A percentile compares a stretch with the other conserved stretches of the same genome.
Evolutionary conservation across 305 asterid species (phyloP).

Genomic region (Fraxinus floribunda): DNA sequence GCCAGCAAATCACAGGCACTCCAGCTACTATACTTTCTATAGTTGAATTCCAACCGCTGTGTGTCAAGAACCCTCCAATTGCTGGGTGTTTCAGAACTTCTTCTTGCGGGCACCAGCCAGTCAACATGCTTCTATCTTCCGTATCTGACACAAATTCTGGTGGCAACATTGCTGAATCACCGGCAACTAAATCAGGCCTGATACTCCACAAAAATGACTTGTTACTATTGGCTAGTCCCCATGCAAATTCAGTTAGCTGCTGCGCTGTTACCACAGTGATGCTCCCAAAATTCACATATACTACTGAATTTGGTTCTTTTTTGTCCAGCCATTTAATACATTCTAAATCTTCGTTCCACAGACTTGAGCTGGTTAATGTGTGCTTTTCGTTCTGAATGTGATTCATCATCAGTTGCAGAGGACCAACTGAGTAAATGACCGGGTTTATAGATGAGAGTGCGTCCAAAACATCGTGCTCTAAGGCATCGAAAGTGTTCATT

Average conservation of each 20-base stretch:
- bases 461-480: slow-evolving; percentile 25
- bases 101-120: slow-evolving; percentile 47
- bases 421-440: slow-evolving; percentile 26
- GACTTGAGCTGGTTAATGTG: slow-evolving; percentile 18
- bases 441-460: slow-evolving; percentile 30
- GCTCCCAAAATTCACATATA: slow-evolving; percentile 49
- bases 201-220: slow-evolving; percentile 38
- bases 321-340: slow-evolving; percentile 46
- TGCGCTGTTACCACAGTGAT: slow-evolving; percentile 33
- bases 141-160: slow-evolving; percentile 31
- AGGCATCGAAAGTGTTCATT: slow-evolving; percentile 33
- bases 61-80: slow-evolving; percentile 43
- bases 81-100: slow-evolving; percentile 37
- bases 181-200: slow-evolving; percentile 40
- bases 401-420: slow-evolving; percentile 20
- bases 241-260: slow-evolving; percentile 44
- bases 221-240: slow-evolving; percentile 42
- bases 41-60: slow-evolving; percentile 46
- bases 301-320: slow-evolving; percentile 33
- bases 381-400: neutral
- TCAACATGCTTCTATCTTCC: slow-evolving; percentile 33
- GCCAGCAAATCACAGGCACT: slow-evolving; percentile 41
- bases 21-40: slow-evolving; percentile 34
- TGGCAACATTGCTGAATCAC: slow-evolving; percentile 36
- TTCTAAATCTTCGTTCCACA: slow-evolving; percentile 41